Conservation (phyloP, 768 basidiomycete species). For the Phanerochaete sordida region DNA sequence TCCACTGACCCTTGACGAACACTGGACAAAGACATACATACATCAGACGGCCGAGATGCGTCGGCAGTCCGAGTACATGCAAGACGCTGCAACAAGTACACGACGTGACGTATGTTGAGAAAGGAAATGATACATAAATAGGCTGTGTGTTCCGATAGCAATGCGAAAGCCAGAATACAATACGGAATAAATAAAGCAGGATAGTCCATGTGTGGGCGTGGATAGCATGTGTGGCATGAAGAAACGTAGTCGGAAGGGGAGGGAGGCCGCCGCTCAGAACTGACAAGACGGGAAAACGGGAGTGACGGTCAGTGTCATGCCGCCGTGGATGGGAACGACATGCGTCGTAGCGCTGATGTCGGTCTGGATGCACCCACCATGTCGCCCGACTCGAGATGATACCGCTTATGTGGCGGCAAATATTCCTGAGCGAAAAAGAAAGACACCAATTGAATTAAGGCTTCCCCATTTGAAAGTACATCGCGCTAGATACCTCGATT, state of each 20-base stretch:
- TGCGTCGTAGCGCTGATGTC: not conserved
- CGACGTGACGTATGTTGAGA: not conserved
- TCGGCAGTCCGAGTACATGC: not conserved
- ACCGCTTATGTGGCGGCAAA: slow-evolving; percentile 25
- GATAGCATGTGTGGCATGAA: not conserved
- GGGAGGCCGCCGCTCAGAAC: not conserved
- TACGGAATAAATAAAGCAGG: slow-evolving; percentile 2
- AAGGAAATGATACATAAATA: not conserved
- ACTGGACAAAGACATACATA: not conserved
- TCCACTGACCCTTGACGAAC: not conserved
- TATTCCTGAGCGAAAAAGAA: slow-evolving; percentile 19
- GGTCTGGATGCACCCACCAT: slow-evolving; percentile 7
- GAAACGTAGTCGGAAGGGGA: not conserved
- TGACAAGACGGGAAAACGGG: not conserved
- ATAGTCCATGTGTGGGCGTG: not conserved
- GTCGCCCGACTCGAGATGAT: slow-evolving; percentile 15
- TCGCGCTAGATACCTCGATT: slow-evolving; percentile 20
- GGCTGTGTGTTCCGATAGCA: not conserved
- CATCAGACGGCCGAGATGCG: not conserved
- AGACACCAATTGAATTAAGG: not conserved
- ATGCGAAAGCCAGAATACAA: slow-evolving; percentile 1
- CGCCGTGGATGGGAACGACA: not conserved
- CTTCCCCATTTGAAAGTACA: slow-evolving; percentile 1
- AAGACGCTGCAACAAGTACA: not conserved
- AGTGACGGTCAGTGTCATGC: not conserved